Evolutionary conservation across 495 filamentous ascomycete genomes (phyloP).

Genomic region (Lasiosphaeria miniovina): DNA sequence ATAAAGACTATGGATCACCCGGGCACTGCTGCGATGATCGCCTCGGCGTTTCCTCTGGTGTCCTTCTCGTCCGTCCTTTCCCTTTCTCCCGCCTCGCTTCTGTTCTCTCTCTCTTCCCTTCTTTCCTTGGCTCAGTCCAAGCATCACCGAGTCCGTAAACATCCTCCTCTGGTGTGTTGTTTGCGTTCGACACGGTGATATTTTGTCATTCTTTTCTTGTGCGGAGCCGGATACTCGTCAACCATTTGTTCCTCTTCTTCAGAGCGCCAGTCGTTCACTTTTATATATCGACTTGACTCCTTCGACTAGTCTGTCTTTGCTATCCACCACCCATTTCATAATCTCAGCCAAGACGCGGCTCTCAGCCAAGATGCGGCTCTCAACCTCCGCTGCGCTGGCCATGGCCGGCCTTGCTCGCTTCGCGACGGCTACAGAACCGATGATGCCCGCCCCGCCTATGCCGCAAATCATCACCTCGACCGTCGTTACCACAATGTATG

Average conservation of each 20-base stretch:
- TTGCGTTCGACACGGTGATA: slow-evolving; percentile 6
- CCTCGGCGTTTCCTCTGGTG: slow-evolving; percentile 10
- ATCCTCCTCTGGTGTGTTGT: slow-evolving; percentile 3
- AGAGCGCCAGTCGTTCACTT: slow-evolving; percentile 20
- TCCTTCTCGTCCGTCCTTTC: slow-evolving; percentile 7
- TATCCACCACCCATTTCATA: slow-evolving; percentile 3
- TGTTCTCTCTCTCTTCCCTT: slow-evolving; percentile 1
- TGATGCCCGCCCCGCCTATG: too few relatives aligned
- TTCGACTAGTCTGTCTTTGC: slow-evolving; percentile 8
- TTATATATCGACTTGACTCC: slow-evolving; percentile 14
- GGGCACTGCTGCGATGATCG: slow-evolving; percentile 16
- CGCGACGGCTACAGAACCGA: slow-evolving; percentile 5
- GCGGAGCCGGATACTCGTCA: slow-evolving; percentile 12
- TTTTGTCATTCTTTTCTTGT: slow-evolving; percentile 20
- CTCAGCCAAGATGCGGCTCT: slow-evolving; percentile 6
- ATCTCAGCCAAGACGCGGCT: slow-evolving; percentile 2
- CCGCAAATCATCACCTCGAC: too few relatives aligned
- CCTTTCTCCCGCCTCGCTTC: slow-evolving; percentile 4
- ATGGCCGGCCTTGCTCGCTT: slow-evolving; percentile 10
- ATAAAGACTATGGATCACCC: slow-evolving; percentile 14
- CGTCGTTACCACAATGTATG: background rate
- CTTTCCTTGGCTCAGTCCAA: slow-evolving; percentile 1
- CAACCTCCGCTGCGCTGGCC: slow-evolving; percentile 6
- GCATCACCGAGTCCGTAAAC: slow-evolving; percentile 6
- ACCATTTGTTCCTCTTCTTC: slow-evolving; percentile 13